These are phyloP conservation scores for button mushroom (Agaricus bisporus) DNA, from an alignment of 768 basidiomycete genomes.

Conservation along the genomic window DNA sequence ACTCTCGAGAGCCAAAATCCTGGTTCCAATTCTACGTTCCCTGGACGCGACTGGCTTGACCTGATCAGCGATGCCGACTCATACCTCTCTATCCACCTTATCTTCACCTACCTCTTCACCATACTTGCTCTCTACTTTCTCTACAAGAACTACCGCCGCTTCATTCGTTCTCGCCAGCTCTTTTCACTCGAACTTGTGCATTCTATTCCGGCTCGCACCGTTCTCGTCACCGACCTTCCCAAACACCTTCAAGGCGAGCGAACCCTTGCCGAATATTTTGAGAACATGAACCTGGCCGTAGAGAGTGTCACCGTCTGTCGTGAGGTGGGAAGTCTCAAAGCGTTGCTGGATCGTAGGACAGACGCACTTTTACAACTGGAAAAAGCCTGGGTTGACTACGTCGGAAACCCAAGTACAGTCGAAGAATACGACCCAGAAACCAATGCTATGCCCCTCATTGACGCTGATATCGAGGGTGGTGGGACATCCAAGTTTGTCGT, in stretches of 20 bases:
- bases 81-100: conserved; percentile 80
- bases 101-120: conserved; percentile 95
- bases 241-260: conserved; percentile 80
- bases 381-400: conserved; percentile 80
- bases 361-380: conserved; percentile 77
- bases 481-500: conserved; percentile 52
- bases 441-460: conserved; percentile 41
- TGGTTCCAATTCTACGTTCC: conserved; percentile 5
- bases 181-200: conserved; percentile 94
- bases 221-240: conserved; percentile 82
- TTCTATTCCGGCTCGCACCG: conserved; percentile 89
- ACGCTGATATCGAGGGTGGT: conserved; percentile 47
- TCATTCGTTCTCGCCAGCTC: conserved; percentile 85
- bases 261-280: conserved; percentile 88
- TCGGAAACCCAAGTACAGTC: conserved; percentile 89
- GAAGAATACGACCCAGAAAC: conserved; percentile 76
- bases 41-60: conserved; percentile 64
- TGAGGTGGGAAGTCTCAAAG: conserved; percentile 69
- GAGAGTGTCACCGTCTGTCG: conserved; percentile 90
- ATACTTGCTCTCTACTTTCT: conserved; percentile 80
- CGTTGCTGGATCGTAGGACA: conserved; percentile 74
- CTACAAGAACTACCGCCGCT: conserved; percentile 83
- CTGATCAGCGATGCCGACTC: conserved; percentile 87
- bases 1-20: not conserved
- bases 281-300: conserved; percentile 78